A percentile compares a stretch with the other conserved stretches of the same genome.
Conservation (phyloP, 148 eudicot genomes). For the Pouteria glomerata region DNA sequence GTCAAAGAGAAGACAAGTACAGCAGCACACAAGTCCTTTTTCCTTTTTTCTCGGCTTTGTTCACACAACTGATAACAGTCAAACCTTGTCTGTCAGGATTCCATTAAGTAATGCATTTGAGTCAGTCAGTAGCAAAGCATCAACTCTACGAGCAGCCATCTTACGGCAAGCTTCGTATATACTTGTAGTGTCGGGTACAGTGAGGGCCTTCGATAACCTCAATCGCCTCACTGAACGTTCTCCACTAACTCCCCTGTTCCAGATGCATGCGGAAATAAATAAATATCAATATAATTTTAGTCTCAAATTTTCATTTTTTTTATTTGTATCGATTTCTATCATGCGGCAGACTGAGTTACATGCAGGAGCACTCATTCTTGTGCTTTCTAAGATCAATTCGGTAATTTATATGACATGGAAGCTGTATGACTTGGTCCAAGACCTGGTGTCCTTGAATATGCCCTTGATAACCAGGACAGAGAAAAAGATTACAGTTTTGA, state of each 20-base stretch:
- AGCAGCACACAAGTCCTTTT: not conserved
- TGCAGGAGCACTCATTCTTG: not conserved
- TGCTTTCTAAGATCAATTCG: not conserved
- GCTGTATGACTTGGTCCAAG: not conserved
- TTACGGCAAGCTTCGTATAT: conserved; percentile 84
- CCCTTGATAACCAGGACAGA: too few relatives aligned
- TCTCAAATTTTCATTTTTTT: not conserved
- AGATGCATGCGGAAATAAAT: not conserved
- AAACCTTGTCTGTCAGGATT: conserved; percentile 92
- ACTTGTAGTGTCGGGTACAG: conserved; percentile 86
- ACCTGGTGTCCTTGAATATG: too few relatives aligned
- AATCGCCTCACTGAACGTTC: conserved; percentile 89
- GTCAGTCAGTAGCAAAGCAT: conserved; percentile 91
- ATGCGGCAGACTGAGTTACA: not conserved
- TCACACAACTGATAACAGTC: conserved; percentile 4
- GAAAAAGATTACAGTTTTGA: too few relatives aligned
- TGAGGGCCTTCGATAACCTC: conserved; percentile 85
- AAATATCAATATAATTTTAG: not conserved
- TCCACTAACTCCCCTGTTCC: conserved; percentile 71
- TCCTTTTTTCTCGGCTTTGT: not conserved
- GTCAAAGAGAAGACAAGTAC: not conserved
- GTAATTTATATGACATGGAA: not conserved
- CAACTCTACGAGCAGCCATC: conserved; percentile 89
- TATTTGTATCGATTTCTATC: not conserved
- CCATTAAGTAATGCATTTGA: conserved; percentile 93